These are phyloP conservation scores for Drechslerella stenobrocha DNA, from an alignment of 2,329 filamentous ascomycete species.

Conservation along the genomic window DNA sequence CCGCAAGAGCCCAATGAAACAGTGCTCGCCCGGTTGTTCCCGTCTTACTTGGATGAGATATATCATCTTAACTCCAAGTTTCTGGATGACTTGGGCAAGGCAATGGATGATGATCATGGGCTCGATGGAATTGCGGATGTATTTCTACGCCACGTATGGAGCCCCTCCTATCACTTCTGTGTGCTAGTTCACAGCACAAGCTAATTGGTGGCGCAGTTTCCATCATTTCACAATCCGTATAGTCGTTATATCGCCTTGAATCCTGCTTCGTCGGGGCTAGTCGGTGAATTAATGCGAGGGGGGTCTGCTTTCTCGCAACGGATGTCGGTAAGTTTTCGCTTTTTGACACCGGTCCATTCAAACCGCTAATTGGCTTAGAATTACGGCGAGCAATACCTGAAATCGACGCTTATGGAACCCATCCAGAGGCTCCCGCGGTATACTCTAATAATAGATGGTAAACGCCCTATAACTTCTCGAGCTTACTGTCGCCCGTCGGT, in stretches of 20 bases:
- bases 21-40: constrained; percentile 77
- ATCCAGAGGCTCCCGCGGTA: constrained; percentile 93
- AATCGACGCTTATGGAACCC: constrained; percentile 91
- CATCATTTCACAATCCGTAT: constrained; percentile 86
- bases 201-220: constrained; percentile 63
- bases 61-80: constrained; percentile 80
- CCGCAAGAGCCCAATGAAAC: constrained; percentile 64
- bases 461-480: background rate
- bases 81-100: constrained; percentile 71
- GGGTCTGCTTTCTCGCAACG: constrained; percentile 80
- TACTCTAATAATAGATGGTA: constrained; percentile 85
- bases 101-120: constrained; percentile 67
- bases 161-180: background rate
- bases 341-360: background rate
- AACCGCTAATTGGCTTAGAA: constrained; percentile 60
- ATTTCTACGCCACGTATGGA: constrained; percentile 48
- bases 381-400: constrained; percentile 84
- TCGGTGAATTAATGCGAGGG: constrained; percentile 34
- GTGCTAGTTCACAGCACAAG: background rate
- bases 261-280: constrained; percentile 34
- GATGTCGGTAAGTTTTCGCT: constrained; percentile 57
- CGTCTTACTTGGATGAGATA: constrained; percentile 76
- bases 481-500: background rate
- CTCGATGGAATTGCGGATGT: constrained; percentile 51
- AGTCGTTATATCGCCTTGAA: constrained; percentile 74